phyloP scores from a whole-genome alignment of 768 basidiomycete species.

The Tephrocybe sp. region DNA sequence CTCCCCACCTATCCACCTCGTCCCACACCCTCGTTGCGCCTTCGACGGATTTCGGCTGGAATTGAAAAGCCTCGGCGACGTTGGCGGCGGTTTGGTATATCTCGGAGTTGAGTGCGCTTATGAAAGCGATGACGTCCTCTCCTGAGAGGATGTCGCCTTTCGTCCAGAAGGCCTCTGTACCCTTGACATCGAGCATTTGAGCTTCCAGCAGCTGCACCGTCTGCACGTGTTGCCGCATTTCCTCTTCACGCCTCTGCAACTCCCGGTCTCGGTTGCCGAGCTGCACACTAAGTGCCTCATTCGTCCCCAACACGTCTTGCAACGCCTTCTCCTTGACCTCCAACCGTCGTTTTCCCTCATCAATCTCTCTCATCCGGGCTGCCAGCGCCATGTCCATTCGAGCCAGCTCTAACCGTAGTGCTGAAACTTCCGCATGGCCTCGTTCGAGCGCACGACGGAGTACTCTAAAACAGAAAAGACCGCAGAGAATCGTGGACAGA shows the following conservation, averaged over 20 bases:
- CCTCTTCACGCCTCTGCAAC: constrained; percentile 6
- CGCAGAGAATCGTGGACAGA: constrained; percentile 24
- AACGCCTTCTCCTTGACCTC: constrained; percentile 14
- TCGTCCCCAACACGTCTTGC: constrained; percentile 4
- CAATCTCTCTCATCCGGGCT: constrained; percentile 15
- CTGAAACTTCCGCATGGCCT: constrained; percentile 13
- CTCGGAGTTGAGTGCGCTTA: constrained; percentile 45
- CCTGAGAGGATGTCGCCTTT: constrained; percentile 41
- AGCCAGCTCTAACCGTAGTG: constrained; percentile 15
- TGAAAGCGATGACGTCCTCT: constrained; percentile 39
- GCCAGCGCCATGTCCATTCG: constrained; percentile 19
- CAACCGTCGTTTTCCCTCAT: constrained; percentile 13
- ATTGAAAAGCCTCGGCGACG: constrained; percentile 42
- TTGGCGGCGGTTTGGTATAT: constrained; percentile 47
- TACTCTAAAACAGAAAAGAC: constrained; percentile 20
- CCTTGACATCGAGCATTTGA: constrained; percentile 35
- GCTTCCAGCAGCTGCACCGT: constrained; percentile 17
- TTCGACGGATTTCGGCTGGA: constrained; percentile 7
- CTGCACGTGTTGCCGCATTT: constrained; percentile 4
- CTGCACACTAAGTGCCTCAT: constrained; percentile 8
- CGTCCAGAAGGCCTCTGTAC: constrained; percentile 42
- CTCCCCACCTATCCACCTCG: constrained; percentile 19
- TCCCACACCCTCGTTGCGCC: constrained; percentile 1
- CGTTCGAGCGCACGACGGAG: background rate
- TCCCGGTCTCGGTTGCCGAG: constrained; percentile 11